Percentiles rank a stretch among this genome's conserved stretches.
Conservation (phyloP, 176 grass and related monocot genomes). For the Cenchrus fungigraminus region DNA sequence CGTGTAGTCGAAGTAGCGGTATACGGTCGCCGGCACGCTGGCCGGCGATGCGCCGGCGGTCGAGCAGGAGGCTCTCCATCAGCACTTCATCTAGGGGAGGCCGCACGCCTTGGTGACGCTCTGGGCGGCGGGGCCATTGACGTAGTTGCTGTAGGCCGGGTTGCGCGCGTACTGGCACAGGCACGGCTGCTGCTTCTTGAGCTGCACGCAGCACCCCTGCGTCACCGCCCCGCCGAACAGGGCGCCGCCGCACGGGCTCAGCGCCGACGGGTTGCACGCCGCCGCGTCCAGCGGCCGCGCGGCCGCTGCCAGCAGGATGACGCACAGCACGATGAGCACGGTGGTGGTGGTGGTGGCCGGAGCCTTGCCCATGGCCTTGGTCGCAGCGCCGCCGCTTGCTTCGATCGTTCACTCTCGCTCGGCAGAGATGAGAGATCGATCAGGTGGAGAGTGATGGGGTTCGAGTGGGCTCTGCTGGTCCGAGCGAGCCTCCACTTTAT, state of each 20-base stretch:
- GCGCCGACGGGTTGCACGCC: slow-evolving; percentile 46
- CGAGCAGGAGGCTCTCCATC: not conserved
- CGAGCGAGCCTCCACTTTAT: too few relatives aligned
- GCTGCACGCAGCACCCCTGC: slow-evolving; percentile 29
- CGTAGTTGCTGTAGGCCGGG: slow-evolving; percentile 38
- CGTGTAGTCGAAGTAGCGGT: not conserved
- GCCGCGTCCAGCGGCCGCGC: not conserved
- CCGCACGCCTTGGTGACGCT: slow-evolving; percentile 20
- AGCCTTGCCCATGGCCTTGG: slow-evolving; percentile 5
- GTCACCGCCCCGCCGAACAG: slow-evolving; percentile 17
- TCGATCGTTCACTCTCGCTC: too few relatives aligned
- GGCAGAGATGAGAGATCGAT: too few relatives aligned
- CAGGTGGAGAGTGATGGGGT: too few relatives aligned
- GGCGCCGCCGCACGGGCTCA: slow-evolving; percentile 42
- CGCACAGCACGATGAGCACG: not conserved
- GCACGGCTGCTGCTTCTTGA: slow-evolving; percentile 48
- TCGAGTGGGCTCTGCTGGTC: too few relatives aligned
- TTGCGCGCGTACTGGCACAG: slow-evolving; percentile 56
- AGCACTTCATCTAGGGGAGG: slow-evolving; percentile 39
- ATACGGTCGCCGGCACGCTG: not conserved
- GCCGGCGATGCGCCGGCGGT: not conserved
- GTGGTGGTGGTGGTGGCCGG: not conserved
- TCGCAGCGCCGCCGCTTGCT: too few relatives aligned
- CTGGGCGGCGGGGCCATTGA: slow-evolving; percentile 44
- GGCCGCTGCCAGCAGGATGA: not conserved